A percentile compares a stretch with the other conserved stretches of the same genome.
Conservation (phyloP, 192 early-diverging fungal genomes). For the Ramicandelaber brevisporus region DNA sequence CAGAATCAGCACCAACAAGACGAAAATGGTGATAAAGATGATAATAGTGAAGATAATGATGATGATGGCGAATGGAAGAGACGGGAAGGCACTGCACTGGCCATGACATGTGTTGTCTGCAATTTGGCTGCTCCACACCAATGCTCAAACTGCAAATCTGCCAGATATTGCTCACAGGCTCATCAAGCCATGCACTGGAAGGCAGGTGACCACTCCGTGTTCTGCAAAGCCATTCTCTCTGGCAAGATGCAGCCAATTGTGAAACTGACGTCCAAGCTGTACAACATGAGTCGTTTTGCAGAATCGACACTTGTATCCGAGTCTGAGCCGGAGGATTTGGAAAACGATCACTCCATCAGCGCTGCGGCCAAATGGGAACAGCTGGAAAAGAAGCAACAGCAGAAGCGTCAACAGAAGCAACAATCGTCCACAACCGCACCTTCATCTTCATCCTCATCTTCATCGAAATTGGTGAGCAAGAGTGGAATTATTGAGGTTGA, state of each 20-base stretch:
- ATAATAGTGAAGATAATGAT: conserved; percentile 11
- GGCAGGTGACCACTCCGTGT: conserved; percentile 34
- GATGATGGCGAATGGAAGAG: conserved; percentile 6
- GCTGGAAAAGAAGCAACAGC: no score
- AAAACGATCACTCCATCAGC: no score
- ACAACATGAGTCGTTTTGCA: no score
- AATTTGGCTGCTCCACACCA: conserved; percentile 38
- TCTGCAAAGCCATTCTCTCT: conserved; percentile 12
- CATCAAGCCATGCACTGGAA: conserved; percentile 78
- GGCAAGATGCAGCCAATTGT: conserved; percentile 2
- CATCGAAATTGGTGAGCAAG: no score
- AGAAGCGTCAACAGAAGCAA: no score
- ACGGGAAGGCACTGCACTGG: conserved; percentile 5
- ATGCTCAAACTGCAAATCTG: conserved; percentile 50
- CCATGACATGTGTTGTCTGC: conserved; percentile 37
- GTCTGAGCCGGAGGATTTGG: no score
- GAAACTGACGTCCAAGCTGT: conserved; percentile 4
- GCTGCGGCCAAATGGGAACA: no score
- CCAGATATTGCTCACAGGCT: conserved; percentile 54
- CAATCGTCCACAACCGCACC: no score
- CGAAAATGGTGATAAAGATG: conserved; percentile 8
- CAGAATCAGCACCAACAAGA: conserved; percentile 1
- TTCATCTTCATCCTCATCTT: no score
- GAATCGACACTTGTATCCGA: no score
- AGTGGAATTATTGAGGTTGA: no score